Evolutionary conservation across 2,329 filamentous ascomycete species (phyloP).

Genomic region (Cryphonectria parasitica): DNA sequence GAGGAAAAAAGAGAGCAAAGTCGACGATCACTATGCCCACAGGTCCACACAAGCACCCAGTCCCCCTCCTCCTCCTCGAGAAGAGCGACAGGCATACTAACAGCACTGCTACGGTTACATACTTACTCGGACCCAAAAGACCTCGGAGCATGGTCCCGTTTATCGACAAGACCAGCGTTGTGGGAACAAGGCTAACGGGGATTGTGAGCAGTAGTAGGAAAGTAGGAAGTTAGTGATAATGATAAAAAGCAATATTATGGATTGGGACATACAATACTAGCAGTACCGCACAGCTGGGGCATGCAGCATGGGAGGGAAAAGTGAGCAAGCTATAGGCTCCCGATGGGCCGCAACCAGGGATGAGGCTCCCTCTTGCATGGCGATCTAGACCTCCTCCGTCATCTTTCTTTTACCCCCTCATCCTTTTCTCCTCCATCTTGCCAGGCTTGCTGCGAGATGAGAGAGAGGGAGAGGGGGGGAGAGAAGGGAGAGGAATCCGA

Average conservation of each 20-base stretch:
- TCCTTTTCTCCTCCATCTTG: no score
- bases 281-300: no score
- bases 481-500: no score
- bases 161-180: not conserved
- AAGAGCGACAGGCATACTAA: not conserved
- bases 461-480: no score
- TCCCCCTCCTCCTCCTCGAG: not conserved
- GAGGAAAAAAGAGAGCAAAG: not conserved
- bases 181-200: not conserved
- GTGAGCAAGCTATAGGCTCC: no score
- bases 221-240: not conserved
- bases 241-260: not conserved
- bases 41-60: not conserved
- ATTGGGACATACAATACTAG: not conserved
- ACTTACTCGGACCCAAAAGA: not conserved
- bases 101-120: slow-evolving; percentile 1
- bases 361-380: not conserved
- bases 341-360: not conserved
- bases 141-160: not conserved
- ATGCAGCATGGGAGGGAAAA: no score
- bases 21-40: not conserved
- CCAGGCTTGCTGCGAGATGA: not conserved
- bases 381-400: not conserved
- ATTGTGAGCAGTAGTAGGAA: not conserved
- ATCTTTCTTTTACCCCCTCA: not conserved